Evolutionary conservation across 1,284 basidiomycete species (phyloP), one percentile per base, ranked within the genome.

Genomic region (Irpex sp.): DNA sequence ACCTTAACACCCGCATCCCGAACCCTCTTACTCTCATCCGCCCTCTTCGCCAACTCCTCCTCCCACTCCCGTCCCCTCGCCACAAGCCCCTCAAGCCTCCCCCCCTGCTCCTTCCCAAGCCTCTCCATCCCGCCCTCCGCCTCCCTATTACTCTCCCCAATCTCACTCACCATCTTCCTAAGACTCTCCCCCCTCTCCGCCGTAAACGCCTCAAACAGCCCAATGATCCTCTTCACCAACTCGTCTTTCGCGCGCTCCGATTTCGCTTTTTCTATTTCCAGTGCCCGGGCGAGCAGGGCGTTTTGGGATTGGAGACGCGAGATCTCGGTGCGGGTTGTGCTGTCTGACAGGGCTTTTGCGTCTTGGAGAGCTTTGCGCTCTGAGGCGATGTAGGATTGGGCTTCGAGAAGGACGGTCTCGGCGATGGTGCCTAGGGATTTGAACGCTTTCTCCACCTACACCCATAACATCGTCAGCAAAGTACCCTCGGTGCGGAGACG

Each of bases 241-340:
- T 91, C 88, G 47, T 88, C 86, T 67, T 88, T 89, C 1, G 91
- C 84, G 59, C 82, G 83, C 34, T 87, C 83, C 0, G 87, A 83
- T 66, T 86, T 89, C 4, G 75, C 72, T 71, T 83, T 85, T 75
- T 96, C 92, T 4, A 83, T 76, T 65, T 87, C 83, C 2, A 96
- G 77, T 65, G 93, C 77, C 26, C 80, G 79, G 1, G 77, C 75
- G 36, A 97, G 80, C 1, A 82, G 74, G n/a, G 80, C 79, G 70
- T 96, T 96, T 72, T 96, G 93, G 57, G 84, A 78, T 64, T 83
- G 83, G 19, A 97, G 78, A 26, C 86, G 85, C 1, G 76, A 72
- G 38, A 93, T 82, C 78, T 95, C 92, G 4, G 81, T 76, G 17
- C 81, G 77, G 0, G 84, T 81, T 3, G 85, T 80, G 55, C 78